A percentile compares a stretch with the other conserved stretches of the same genome.
phyloP scores from a whole-genome alignment of 768 basidiomycete genomes.

The Suillus americanus region DNA sequence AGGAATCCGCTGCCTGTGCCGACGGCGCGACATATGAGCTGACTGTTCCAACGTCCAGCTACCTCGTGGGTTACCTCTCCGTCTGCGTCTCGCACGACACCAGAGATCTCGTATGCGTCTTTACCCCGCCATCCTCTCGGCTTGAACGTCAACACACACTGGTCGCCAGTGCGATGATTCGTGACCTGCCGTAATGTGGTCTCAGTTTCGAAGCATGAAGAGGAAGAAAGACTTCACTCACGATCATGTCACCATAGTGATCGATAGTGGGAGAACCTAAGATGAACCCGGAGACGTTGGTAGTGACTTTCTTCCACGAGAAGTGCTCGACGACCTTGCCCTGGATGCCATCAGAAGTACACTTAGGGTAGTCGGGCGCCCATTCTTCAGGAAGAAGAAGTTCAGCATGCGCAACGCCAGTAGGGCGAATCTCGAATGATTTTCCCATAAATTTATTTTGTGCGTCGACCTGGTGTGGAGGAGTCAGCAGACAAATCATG shows the following conservation, averaged over 20 bases:
- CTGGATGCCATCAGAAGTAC: slow-evolving; percentile 37
- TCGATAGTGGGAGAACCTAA: slow-evolving; percentile 86
- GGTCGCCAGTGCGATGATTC: slow-evolving; percentile 89
- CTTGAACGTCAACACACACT: slow-evolving; percentile 90
- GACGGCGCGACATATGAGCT: slow-evolving; percentile 80
- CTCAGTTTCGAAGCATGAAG: slow-evolving; percentile 2
- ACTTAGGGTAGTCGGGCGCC: slow-evolving; percentile 62
- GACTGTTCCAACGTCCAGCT: slow-evolving; percentile 93
- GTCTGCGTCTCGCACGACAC: slow-evolving; percentile 65
- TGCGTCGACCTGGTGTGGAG: slow-evolving; percentile 72
- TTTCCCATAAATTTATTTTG: slow-evolving; percentile 97
- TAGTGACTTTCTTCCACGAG: slow-evolving; percentile 94
- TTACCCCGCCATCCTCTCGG: slow-evolving; percentile 93
- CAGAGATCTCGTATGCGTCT: slow-evolving; percentile 91
- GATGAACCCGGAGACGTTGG: slow-evolving; percentile 90
- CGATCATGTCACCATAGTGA: slow-evolving; percentile 93
- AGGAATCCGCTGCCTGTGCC: slow-evolving; percentile 60
- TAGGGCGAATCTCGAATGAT: slow-evolving; percentile 94
- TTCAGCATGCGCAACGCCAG: slow-evolving; percentile 90
- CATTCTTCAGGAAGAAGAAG: slow-evolving; percentile 70
- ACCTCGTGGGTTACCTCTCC: slow-evolving; percentile 82
- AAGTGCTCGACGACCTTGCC: slow-evolving; percentile 85
- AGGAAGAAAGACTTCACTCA: slow-evolving; percentile 40
- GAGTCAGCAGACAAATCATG: slow-evolving; percentile 5
- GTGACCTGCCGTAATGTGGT: slow-evolving; percentile 48